A percentile compares a stretch with the other conserved stretches of the same genome.
These are phyloP conservation scores for Chytriomyces sp. DNA, from an alignment of 192 early-diverging fungal genomes.

Conservation along the genomic window DNA sequence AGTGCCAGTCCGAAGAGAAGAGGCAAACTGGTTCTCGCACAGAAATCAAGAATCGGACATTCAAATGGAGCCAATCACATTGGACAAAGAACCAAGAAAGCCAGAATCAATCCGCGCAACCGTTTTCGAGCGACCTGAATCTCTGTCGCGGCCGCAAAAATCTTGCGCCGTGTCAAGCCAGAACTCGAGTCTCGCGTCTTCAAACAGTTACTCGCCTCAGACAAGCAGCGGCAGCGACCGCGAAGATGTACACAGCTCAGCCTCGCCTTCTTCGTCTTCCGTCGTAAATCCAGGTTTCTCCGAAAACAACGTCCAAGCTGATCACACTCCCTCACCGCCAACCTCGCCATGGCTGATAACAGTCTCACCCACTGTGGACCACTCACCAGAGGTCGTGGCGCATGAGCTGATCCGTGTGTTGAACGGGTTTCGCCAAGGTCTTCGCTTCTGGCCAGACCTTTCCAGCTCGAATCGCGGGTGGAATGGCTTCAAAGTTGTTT, in stretches of 20 bases:
- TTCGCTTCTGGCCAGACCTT: slow-evolving; percentile 12
- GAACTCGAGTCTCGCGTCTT: not conserved
- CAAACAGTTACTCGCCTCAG: not conserved
- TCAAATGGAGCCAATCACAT: not conserved
- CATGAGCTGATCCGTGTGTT: slow-evolving; percentile 1
- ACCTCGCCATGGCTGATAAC: not conserved
- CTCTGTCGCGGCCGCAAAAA: not conserved
- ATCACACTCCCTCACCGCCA: not conserved
- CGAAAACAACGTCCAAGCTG: not conserved
- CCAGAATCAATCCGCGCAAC: not conserved
- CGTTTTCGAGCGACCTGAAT: slow-evolving; percentile 8
- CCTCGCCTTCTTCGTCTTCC: not conserved
- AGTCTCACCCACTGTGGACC: not conserved
- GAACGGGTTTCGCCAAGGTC: not conserved
- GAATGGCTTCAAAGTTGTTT: slow-evolving; percentile 14
- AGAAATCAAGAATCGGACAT: not conserved
- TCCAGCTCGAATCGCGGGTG: not conserved
- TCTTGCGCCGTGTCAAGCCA: not conserved
- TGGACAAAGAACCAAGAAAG: not conserved
- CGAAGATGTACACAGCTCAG: too few species aligned
- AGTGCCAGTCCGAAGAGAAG: not conserved
- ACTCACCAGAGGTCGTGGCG: slow-evolving; percentile 5
- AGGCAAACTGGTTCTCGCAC: not conserved
- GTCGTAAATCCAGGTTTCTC: not conserved
- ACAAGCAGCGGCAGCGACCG: not conserved